phyloP scores from a whole-genome alignment of 2,329 filamentous ascomycete species.

The Hypoxylon sp. region DNA sequence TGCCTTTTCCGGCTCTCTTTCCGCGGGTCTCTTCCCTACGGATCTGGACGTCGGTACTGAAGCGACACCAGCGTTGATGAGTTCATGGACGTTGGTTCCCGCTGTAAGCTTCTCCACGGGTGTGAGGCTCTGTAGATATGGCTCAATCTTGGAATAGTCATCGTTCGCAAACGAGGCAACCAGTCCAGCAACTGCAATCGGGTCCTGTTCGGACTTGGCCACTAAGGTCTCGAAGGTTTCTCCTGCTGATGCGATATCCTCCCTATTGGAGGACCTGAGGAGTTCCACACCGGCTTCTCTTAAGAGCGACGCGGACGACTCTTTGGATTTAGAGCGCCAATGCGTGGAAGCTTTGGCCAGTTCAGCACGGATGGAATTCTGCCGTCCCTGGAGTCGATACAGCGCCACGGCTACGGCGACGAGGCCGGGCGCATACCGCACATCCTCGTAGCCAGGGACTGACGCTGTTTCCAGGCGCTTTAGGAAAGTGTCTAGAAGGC shows the following conservation, averaged over 20 bases:
- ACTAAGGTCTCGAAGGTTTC: conserved; percentile 84
- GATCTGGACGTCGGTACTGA: conserved; percentile 58
- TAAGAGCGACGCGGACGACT: conserved; percentile 74
- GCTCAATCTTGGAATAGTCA: conserved; percentile 67
- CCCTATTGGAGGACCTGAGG: conserved; percentile 77
- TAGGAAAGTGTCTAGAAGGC: conserved; percentile 82
- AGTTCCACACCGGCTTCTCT: conserved; percentile 86
- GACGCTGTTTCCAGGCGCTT: conserved; percentile 75
- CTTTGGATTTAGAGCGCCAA: conserved; percentile 75
- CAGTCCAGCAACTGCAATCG: conserved; percentile 82
- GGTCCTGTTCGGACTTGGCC: conserved; percentile 74
- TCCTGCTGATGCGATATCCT: conserved; percentile 78
- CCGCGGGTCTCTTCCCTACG: conserved; percentile 61
- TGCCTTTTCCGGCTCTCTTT: conserved; percentile 57
- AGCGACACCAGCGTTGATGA: conserved; percentile 77
- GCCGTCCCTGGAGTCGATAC: conserved; percentile 81
- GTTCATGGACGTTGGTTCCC: conserved; percentile 70
- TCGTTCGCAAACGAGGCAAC: conserved; percentile 81
- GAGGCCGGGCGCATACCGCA: conserved; percentile 86
- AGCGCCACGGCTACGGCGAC: conserved; percentile 84
- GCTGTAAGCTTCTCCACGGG: conserved; percentile 72
- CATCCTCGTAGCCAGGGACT: conserved; percentile 70
- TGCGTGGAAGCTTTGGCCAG: conserved; percentile 83
- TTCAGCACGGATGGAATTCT: conserved; percentile 77
- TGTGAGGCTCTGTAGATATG: conserved; percentile 69